Percentiles rank a stretch among this genome's conserved stretches.
These are phyloP conservation scores for Fusarium torulosum DNA, from an alignment of 2,329 filamentous ascomycete genomes.

Conservation along the genomic window DNA sequence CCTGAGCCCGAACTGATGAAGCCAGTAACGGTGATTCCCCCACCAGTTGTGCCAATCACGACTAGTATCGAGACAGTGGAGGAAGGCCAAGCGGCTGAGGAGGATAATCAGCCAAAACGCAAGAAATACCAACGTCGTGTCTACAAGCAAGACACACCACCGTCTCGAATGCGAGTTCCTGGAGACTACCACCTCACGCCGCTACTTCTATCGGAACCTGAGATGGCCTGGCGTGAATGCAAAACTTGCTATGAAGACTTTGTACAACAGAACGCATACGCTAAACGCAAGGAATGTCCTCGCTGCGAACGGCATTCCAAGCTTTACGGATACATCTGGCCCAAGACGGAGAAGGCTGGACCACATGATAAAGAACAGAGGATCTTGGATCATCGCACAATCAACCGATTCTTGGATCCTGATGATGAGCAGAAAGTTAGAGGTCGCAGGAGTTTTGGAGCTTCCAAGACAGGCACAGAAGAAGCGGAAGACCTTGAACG, in stretches of 20 bases:
- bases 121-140: conserved; percentile 53
- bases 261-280: conserved; percentile 89
- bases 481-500: conserved; percentile 45
- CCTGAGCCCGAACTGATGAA: conserved; percentile 33
- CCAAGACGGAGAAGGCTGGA: conserved; percentile 88
- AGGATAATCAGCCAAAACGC: conserved; percentile 44
- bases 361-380: conserved; percentile 77
- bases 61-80: conserved; percentile 45
- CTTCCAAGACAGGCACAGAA: conserved; percentile 44
- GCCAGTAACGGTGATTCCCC: conserved; percentile 13
- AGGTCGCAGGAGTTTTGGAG: conserved; percentile 55
- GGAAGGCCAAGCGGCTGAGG: conserved; percentile 36
- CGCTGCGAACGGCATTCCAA: conserved; percentile 96
- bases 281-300: conserved; percentile 86
- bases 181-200: conserved; percentile 88
- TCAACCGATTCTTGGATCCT: conserved; percentile 84
- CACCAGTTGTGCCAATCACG: conserved; percentile 34
- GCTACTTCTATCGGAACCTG: conserved; percentile 78
- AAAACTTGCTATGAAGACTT: conserved; percentile 85
- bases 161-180: conserved; percentile 64
- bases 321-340: conserved; percentile 95
- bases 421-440: conserved; percentile 73
- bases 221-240: conserved; percentile 89
- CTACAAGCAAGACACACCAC: conserved; percentile 53
- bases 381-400: conserved; percentile 84